These are phyloP conservation scores for Piedraia hortae DNA, from an alignment of 2,329 filamentous ascomycete genomes.

Conservation along the genomic window DNA sequence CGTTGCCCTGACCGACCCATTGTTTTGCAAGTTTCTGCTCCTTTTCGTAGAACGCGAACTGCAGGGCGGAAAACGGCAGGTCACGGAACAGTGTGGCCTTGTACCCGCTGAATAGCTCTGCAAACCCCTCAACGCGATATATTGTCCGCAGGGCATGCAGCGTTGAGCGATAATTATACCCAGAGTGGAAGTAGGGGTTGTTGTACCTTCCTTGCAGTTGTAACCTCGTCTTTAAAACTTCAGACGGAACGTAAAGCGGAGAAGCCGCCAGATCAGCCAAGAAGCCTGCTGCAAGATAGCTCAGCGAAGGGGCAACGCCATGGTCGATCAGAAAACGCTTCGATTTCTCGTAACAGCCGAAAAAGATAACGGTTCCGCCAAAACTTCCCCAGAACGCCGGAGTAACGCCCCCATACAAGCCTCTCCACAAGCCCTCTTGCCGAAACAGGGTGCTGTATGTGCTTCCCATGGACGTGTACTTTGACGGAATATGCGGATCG, in stretches of 20 bases:
- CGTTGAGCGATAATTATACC: slow-evolving; percentile 84
- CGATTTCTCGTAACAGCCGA: slow-evolving; percentile 86
- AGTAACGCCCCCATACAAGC: slow-evolving; percentile 77
- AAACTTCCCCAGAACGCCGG: slow-evolving; percentile 83
- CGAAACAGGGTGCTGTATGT: slow-evolving; percentile 83
- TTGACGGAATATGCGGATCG: slow-evolving; percentile 74
- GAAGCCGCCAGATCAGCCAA: slow-evolving; percentile 78
- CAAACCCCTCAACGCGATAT: slow-evolving; percentile 49
- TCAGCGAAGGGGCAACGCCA: slow-evolving; percentile 54
- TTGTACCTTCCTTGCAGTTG: slow-evolving; percentile 88
- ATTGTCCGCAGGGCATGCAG: slow-evolving; percentile 68
- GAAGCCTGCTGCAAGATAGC: slow-evolving; percentile 76
- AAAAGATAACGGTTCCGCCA: slow-evolving; percentile 80
- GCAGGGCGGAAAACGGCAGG: slow-evolving; percentile 79
- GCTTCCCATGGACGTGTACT: slow-evolving; percentile 68
- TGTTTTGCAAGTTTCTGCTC: slow-evolving; percentile 56
- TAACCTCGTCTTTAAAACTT: slow-evolving; percentile 89
- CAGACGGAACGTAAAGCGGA: slow-evolving; percentile 81
- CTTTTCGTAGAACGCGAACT: slow-evolving; percentile 97
- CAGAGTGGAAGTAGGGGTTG: slow-evolving; percentile 77
- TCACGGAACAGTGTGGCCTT: slow-evolving; percentile 87
- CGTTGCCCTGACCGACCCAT: slow-evolving; percentile 43
- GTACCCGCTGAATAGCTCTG: slow-evolving; percentile 85
- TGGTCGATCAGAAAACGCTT: slow-evolving; percentile 69
- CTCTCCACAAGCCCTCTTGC: slow-evolving; percentile 65